Base-by-base conservation (phyloP, 768 basidiomycete genomes). In the Leccinum imitatum region DNA sequence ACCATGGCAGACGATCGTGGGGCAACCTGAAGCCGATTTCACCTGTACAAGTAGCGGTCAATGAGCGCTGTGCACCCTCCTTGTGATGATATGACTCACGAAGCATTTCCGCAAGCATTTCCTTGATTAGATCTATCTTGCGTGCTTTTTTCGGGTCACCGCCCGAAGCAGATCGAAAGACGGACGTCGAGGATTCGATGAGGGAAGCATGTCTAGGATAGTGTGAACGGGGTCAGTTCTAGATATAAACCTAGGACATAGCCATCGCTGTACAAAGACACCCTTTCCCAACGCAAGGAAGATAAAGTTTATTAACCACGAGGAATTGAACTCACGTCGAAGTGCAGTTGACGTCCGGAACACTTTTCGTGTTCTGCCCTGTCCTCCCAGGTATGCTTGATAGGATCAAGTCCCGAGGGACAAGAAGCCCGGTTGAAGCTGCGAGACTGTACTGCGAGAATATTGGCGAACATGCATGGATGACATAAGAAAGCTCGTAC, bases 121-220 rank as follows among this genome's bases (percentile, higher is more conserved):
- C 7, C 13, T 56, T 61, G 47, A 66, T 59, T 21, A 19, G 17
- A n/a, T 57, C 44, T 0, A 64, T 56, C 60, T 56, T 63, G 10
- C 13, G 50, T 7, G 11, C 23, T 14, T 21, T 56, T 6, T 41
- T 21, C 3, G 14, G 1, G 15, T 58, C 48, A 1, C 21, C 13
- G 13, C 39, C 33, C 1, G 19, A 6, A 10, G 41, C 23, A 2
- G 21, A 17, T 5, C 48, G 54, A 11, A 56, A 37, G 7, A 54
- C 17, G 1, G 56, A 33, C 1, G 51, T 25, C 14, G 8, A 47
- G 6, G 11, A 17, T 25, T 41, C n/a, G 1, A 33, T 27, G 2
- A 0, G 6, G 0, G 8, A n/a, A 11, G 9, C 0, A n/a, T 31
- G 3, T 2, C 63, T 59, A 33, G 14, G 13, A 5, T 10, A 14